Percentiles rank a stretch among this genome's conserved stretches.
These are phyloP conservation scores for Cordyceps pruinosa DNA, from an alignment of 2,329 filamentous ascomycete species.

Conservation along the genomic window DNA sequence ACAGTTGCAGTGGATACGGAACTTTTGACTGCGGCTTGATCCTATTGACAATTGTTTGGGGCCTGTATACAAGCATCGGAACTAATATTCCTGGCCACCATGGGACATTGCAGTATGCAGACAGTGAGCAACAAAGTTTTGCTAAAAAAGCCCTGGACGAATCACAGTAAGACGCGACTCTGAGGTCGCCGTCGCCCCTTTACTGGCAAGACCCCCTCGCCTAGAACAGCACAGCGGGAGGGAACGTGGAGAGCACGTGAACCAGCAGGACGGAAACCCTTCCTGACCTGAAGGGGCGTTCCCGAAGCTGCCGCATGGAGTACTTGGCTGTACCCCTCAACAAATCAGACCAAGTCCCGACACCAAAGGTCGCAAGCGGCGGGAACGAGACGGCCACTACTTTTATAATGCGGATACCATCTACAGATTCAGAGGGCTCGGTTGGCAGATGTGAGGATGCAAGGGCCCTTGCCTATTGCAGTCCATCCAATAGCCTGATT, in stretches of 20 bases:
- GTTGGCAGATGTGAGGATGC: conserved; percentile 2
- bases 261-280: not conserved
- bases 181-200: not conserved
- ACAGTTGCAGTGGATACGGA: conserved; percentile 3
- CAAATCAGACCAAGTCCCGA: not conserved
- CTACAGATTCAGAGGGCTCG: not conserved
- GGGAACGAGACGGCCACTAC: conserved; percentile 7
- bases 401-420: conserved; percentile 8
- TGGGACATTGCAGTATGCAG: not conserved
- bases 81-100: not conserved
- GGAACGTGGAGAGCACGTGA: too few relatives aligned
- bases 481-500: not conserved
- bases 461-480: not conserved
- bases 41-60: not conserved
- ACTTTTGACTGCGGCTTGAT: not conserved
- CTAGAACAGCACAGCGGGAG: not conserved
- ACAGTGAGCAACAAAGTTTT: too few relatives aligned
- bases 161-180: not conserved
- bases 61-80: not conserved
- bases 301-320: conserved; percentile 1
- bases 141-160: not conserved
- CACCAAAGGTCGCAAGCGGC: conserved; percentile 1
- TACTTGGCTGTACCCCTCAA: not conserved
- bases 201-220: not conserved
- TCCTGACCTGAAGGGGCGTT: not conserved